phyloP scores from a whole-genome alignment of 2,329 filamentous ascomycete species.

The Penicillium sclerotiorum region DNA sequence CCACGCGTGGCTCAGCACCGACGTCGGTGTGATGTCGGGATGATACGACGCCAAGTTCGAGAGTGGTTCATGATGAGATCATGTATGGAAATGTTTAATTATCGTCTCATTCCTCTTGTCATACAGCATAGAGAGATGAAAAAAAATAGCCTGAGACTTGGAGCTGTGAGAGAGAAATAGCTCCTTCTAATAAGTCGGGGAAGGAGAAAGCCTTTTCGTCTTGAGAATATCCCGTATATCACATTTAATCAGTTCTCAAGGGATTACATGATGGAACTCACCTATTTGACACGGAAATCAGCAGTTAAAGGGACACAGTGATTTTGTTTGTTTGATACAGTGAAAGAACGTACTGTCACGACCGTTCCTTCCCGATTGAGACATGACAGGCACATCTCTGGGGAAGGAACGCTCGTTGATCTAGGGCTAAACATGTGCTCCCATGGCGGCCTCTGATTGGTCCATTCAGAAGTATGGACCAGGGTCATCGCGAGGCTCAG shows the following conservation, averaged over 20 bases:
- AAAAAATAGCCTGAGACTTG: no score
- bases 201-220: no score
- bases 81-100: background rate
- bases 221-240: no score
- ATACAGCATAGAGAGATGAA: no score
- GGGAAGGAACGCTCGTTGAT: background rate
- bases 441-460: background rate
- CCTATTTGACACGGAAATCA: no score
- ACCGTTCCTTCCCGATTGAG: background rate
- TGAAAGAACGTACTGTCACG: background rate
- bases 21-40: constrained; percentile 3
- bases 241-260: no score
- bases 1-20: constrained; percentile 7
- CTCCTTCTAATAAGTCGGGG: no score
- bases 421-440: background rate
- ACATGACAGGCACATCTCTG: background rate
- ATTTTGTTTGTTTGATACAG: background rate
- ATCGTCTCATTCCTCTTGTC: no score
- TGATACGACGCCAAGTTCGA: background rate
- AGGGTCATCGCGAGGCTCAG: background rate
- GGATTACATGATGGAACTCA: no score
- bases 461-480: background rate
- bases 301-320: no score
- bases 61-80: background rate
- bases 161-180: no score